Evolutionary conservation across 1,139 yeast species (phyloP), one percentile per base, ranked within the genome.

Genomic region (Lodderomyces theae): DNA sequence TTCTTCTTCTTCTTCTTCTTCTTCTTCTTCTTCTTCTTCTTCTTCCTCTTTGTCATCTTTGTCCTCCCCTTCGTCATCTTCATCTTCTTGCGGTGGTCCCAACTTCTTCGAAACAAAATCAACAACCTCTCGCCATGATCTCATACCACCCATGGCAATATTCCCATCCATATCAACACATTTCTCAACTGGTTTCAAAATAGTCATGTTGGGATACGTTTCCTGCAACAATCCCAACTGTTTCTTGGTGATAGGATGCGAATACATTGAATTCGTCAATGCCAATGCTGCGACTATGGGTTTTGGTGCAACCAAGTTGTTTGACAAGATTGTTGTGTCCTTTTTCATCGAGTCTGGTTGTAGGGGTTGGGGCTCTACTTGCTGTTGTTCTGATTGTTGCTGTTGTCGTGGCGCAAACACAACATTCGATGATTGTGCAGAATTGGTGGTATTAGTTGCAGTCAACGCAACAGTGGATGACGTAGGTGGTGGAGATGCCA

Each of bases 111-210:
- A 47, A 17, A 60, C 63, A 41, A 56, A 52, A 38, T 58, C 62
- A 12, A 61, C 66, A 36, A 61, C 63, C 37, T 61, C 66, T 34
- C 56, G 39, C 64, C 66, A 61, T 4, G 61, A 52, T 30, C 64
- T 46, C 65, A 61, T 61, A 11, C 66, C 66, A 6, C 66, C 66
- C 66, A 61, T 61, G 5, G 63, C 51, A 12, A 61, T 61, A 35
- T 58, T 60, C 3, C 66, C 66, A 44, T 61, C 63, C n/a, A 53
- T 52, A 45, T 61, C 64, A 17, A 58, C 58, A 33, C 56, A 57
- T 38, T 61, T 61, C 39, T 61, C 66, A 21, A 58, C 63, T 5
- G 66, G 66, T 39, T 60, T 60, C 39, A 61, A 50, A 12, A 61
- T 56, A 16, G 54, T 49, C 52, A 61, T 56, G 40, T 57, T 56